Base-by-base conservation (phyloP, 495 filamentous ascomycete species). In the Chaetomium tenue region DNA sequence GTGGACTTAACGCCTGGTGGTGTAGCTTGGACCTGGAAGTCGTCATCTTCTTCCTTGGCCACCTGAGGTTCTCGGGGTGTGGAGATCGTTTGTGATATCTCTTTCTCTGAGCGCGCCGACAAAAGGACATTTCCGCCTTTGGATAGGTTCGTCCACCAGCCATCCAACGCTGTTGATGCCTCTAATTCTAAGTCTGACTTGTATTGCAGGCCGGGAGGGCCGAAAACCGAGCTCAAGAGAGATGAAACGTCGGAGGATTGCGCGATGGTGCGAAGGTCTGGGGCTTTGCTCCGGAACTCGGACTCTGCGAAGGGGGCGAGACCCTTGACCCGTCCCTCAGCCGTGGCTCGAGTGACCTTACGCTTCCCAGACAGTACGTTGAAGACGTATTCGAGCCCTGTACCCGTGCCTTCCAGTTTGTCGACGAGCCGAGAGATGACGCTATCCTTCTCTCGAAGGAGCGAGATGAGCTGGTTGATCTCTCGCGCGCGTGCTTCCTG, bases 371-470 rank as follows among this genome's bases (percentile, higher is more conserved):
- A 79, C 22, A 86, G 82, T 18, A 85, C 82, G 18, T 88, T 89
- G 75, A 96, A 91, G 3, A 92, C 80, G 25, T 84, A 79, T 16
- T 85, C 84, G 6, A 93, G 74, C 33, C 92, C 89, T 2, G 84
- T 80, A 1, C 87, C 84, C 52, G 86, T 83, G 0, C 84, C 77
- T 63, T 91, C 89, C n/a, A 94, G 78, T 68, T 90, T 91, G 72
- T 95, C 91, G 11, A 91, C 78, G 25, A 96, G 70, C 63, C 87
- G 90, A 20, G 81, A 78, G 62, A 97, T 90, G 20, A 91, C 83
- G 68, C 79, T 83, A 73, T 97, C 92, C 75, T 96, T 97, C 40
- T 92, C 87, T 63, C 80, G 81, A 12, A 96, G 69, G 26, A 81
- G 79, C 9, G 81, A 72, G 26, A 88, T 67, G 2, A 97, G 81